phyloP scores from a whole-genome alignment of 2,329 filamentous ascomycete species.

The Fusarium algeriense region DNA sequence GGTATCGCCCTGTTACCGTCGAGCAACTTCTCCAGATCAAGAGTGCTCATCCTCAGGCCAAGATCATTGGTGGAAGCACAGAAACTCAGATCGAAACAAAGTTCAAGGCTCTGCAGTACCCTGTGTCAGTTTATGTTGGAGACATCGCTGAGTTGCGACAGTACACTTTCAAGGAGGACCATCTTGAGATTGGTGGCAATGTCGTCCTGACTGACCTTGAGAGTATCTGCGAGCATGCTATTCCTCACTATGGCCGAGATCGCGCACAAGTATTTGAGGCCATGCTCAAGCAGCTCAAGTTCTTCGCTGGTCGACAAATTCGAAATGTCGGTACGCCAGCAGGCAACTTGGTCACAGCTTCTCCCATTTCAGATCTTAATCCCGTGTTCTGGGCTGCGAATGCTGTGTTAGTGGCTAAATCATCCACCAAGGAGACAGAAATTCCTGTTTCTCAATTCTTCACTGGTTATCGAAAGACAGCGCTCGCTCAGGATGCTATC shows the following conservation, averaged over 20 bases:
- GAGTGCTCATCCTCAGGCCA: constrained; percentile 83
- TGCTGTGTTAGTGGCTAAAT: constrained; percentile 84
- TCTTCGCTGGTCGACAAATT: constrained; percentile 95
- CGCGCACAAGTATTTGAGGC: constrained; percentile 86
- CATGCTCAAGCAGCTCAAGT: constrained; percentile 92
- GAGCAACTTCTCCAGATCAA: constrained; percentile 94
- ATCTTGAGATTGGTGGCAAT: constrained; percentile 94
- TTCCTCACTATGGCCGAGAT: constrained; percentile 79
- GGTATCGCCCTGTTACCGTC: constrained; percentile 90
- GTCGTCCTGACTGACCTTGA: constrained; percentile 93
- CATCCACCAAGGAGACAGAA: constrained; percentile 77
- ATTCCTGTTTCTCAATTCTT: constrained; percentile 96
- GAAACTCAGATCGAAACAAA: constrained; percentile 99
- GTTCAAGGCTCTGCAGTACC: constrained; percentile 94
- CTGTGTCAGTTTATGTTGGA: constrained; percentile 89
- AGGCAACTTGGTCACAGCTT: constrained; percentile 93
- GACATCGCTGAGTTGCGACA: constrained; percentile 91
- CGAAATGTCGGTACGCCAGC: constrained; percentile 97
- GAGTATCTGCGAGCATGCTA: constrained; percentile 81
- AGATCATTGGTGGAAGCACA: constrained; percentile 94
- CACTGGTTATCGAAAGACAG: constrained; percentile 88
- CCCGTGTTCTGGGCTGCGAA: constrained; percentile 92
- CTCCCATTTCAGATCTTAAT: constrained; percentile 96
- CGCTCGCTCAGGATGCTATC: constrained; percentile 82
- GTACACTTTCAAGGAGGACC: constrained; percentile 81